Base-by-base conservation (phyloP, 768 basidiomycete genomes). In the Dioszegia crocea region DNA sequence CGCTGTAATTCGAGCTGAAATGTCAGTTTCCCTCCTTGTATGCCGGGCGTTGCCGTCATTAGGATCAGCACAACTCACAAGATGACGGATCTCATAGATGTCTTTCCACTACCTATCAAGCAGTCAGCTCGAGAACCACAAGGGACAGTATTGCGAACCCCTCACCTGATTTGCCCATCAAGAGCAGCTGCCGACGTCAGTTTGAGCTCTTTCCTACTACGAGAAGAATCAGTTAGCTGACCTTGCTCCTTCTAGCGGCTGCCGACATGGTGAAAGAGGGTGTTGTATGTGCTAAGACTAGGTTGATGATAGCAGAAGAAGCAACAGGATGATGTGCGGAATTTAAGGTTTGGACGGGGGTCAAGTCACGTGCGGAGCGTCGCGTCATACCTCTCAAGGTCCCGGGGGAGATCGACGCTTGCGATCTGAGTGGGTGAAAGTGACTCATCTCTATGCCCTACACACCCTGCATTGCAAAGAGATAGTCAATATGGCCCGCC, bases 41-140 rank as follows among this genome's bases (percentile, higher is more conserved):
- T n/a, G n/a, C n/a, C n/a, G n/a, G n/a, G n/a, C 17, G 3, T 17
- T 1, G 21, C 23, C 39, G 24, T 6, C n/a, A 50, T 9, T 14
- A 33, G 14, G 33, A 6, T 3, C 12, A 23, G 17, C 38, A n/a
- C 19, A 48, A 80, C 89, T 80, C 79, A 93, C 91, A 99, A 99
- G 74, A 99, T 98, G 77, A 99, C 87, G 26, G 92, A 93, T 54
- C 96, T 85, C 96, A 99, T 99, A 4, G 94, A 98, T 11, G 94
- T 97, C 81, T 82, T 81, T 14, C 80, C 80, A 59, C 79, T 80
- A 33, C 80, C 80, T 78, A 62, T 5, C n/a, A 33, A 17, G 21
- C 43, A 16, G 52, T 58, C 39, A 64, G 60, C 43, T 44, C 23
- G 26, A 27, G 27, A 30, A 31, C 10, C 36, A 52, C 21, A 55